Percentiles rank a stretch among this genome's conserved stretches.
Evolutionary conservation across 768 basidiomycete genomes (phyloP).

Genomic region (Russula virescens): DNA sequence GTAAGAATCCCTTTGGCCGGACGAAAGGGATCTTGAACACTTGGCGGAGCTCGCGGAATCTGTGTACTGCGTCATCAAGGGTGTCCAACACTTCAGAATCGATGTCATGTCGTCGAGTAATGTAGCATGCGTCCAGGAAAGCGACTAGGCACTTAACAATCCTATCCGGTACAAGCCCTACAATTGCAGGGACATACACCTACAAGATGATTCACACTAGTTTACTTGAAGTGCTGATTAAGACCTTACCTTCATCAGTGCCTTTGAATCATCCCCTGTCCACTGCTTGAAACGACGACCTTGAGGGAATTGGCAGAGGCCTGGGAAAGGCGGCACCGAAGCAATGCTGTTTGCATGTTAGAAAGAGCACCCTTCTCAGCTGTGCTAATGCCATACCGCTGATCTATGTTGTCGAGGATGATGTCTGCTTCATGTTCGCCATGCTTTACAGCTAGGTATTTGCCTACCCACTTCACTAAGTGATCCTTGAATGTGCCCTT

Average conservation of each 20-base stretch:
- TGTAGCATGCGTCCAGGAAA: conserved; percentile 23
- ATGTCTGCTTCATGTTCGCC: background rate
- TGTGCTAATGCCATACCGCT: background rate
- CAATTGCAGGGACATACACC: background rate
- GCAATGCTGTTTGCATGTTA: background rate
- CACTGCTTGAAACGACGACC: background rate
- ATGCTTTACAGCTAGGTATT: background rate
- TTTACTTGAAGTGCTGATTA: background rate
- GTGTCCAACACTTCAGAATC: background rate
- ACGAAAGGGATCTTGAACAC: background rate
- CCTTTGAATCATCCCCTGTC: background rate
- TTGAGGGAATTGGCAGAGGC: background rate
- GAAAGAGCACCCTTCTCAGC: no score
- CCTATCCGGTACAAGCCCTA: background rate
- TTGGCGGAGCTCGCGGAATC: background rate
- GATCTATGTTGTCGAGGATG: background rate
- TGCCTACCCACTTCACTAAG: background rate
- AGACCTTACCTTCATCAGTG: background rate
- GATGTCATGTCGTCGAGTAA: background rate
- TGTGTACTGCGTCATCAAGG: background rate
- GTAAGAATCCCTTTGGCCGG: background rate
- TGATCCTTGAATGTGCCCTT: background rate
- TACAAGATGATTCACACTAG: background rate
- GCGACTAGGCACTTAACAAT: background rate
- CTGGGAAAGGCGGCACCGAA: background rate